phyloP scores from a whole-genome alignment of 2,329 filamentous ascomycete species.

The Penicillium digitatum region DNA sequence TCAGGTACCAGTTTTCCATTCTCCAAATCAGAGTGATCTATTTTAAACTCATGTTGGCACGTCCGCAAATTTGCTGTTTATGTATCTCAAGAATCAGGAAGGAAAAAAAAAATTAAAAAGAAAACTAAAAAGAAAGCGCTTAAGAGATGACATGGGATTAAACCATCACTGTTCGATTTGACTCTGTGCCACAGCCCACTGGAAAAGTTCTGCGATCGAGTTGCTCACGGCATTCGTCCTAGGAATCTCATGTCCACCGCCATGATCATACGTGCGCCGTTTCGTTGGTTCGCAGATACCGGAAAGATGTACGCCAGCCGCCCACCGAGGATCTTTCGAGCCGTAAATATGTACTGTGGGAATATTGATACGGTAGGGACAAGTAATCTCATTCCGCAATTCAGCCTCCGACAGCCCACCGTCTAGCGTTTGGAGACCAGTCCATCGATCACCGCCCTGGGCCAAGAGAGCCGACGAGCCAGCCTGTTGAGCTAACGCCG shows the following conservation, averaged over 20 bases:
- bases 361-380: slow-evolving; percentile 32
- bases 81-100: background rate
- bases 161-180: background rate
- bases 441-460: slow-evolving; percentile 31
- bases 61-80: too few species aligned
- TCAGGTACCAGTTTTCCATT: too few species aligned
- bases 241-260: slow-evolving; percentile 45
- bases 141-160: too few species aligned
- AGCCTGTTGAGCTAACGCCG: slow-evolving; percentile 28
- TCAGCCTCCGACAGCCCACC: slow-evolving; percentile 22
- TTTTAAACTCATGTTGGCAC: too few species aligned
- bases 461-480: slow-evolving; percentile 27
- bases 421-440: slow-evolving; percentile 14
- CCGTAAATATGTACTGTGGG: slow-evolving; percentile 46
- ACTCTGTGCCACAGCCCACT: slow-evolving; percentile 26
- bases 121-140: too few species aligned
- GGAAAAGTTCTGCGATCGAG: slow-evolving; percentile 31
- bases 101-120: background rate
- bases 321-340: slow-evolving; percentile 39
- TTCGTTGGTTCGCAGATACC: slow-evolving; percentile 31
- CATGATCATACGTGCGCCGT: slow-evolving; percentile 38
- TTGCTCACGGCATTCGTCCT: slow-evolving; percentile 30
- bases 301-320: slow-evolving; percentile 37
- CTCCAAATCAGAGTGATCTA: too few species aligned
- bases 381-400: slow-evolving; percentile 26